Evolutionary conservation across 2,329 filamentous ascomycete species (phyloP), one percentile per base, ranked within the genome.

Genomic region (Clarireedia monteithiana): DNA sequence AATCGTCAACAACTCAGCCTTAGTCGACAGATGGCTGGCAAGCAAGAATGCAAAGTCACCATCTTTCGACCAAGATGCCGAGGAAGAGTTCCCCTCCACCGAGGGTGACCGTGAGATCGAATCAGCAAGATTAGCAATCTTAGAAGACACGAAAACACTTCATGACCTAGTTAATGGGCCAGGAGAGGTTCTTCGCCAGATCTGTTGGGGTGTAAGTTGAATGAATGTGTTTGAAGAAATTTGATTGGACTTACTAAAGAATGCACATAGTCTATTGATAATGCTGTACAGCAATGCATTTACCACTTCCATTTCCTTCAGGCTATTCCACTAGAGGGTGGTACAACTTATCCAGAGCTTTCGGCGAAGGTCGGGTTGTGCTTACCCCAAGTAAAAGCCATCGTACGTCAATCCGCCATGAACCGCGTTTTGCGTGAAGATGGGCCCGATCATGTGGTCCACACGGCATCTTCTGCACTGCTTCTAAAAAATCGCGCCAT

Each of bases 271-370:
- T 27, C 48, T 5, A 23, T 50, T n/a, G 34, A 50, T 7, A 50
- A 50, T 39, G 40, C 51, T 0, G 51, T 34, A n/a, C 51, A 53
- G 23, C 51, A 47, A 2, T 34, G 17, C 3, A 53, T 53, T 15
- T 53, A 53, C 20, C 42, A 53, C 51, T 53, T 53, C 20, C 39
- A 53, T 0, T 34, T 53, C 34, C 42, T 46, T 5, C 40, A 17
- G 5, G 51, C 42, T 23, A 47, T 53, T n/a, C 51, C 51, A 14
- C 40, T 53, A 5, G 40, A 53, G 17, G 51, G 40, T 6, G 30
- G 26, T 23, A 34, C 42, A 4, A 36, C 51, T 34, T 53, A 53
- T 36, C 17, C 51, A 5, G 42, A 53, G 20, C 17, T 53, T 15
- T 45, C 51, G 10, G 5, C 15, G 34, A 53, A 47, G 20, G 30